A percentile compares a stretch with the other conserved stretches of the same genome.
These are phyloP conservation scores for Podospora australis DNA, from an alignment of 495 filamentous ascomycete species.

Conservation along the genomic window DNA sequence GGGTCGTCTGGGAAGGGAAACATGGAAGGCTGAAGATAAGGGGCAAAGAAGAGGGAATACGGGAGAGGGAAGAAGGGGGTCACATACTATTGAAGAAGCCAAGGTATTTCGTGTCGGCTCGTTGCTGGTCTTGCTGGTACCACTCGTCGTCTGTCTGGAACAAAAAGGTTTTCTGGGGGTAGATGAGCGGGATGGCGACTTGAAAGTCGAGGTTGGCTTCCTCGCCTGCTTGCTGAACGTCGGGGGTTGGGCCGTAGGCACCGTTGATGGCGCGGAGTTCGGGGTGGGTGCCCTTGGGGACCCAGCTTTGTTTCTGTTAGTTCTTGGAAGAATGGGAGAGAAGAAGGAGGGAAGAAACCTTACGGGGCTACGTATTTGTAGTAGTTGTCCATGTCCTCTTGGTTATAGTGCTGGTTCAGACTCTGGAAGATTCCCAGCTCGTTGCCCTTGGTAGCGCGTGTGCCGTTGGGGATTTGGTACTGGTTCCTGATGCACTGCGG, in stretches of 20 bases:
- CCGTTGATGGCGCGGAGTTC: constrained; percentile 34
- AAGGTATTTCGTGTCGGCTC: constrained; percentile 14
- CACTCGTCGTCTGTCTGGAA: constrained; percentile 54
- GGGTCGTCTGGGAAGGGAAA: too few species aligned
- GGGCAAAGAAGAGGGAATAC: constrained; percentile 38
- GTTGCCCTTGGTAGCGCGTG: constrained; percentile 23
- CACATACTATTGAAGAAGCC: constrained; percentile 46
- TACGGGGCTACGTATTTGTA: constrained; percentile 43
- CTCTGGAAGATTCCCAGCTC: constrained; percentile 31
- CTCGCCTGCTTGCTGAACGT: constrained; percentile 22
- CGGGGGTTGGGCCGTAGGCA: constrained; percentile 27
- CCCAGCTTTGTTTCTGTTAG: too few species aligned
- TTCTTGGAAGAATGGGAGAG: constrained; percentile 6
- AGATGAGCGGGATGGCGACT: constrained; percentile 38
- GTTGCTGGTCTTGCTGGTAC: constrained; percentile 26
- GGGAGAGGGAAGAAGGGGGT: constrained; percentile 11
- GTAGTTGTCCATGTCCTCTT: constrained; percentile 55
- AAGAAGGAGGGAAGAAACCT: not conserved
- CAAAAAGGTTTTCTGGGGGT: constrained; percentile 52
- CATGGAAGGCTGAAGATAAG: too few species aligned
- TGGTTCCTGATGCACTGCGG: constrained; percentile 29
- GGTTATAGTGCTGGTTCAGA: constrained; percentile 33
- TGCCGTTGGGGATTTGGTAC: constrained; percentile 27
- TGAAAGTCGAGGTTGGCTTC: constrained; percentile 34
- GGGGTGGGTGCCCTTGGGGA: constrained; percentile 31